phyloP scores from a whole-genome alignment of 768 basidiomycete genomes.

The Plicaturopsis crispa region DNA sequence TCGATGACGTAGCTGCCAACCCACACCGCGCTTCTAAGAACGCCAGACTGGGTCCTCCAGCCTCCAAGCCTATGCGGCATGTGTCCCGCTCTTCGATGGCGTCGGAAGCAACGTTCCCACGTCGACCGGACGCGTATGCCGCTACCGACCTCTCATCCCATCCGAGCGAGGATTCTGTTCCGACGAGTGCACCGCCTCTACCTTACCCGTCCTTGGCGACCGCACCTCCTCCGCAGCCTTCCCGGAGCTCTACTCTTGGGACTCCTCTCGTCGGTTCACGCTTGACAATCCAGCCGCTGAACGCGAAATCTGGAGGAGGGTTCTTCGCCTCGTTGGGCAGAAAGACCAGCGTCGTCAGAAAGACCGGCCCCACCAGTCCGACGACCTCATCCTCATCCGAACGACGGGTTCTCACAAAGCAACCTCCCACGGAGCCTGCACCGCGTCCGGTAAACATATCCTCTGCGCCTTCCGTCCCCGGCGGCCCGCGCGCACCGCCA shows the following conservation, averaged over 20 bases:
- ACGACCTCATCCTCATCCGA: constrained; percentile 9
- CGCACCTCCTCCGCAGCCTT: constrained; percentile 17
- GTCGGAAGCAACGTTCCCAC: constrained; percentile 75
- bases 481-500: constrained; percentile 68
- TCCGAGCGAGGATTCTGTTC: constrained; percentile 36
- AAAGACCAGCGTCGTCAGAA: constrained; percentile 51
- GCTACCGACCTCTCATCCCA: constrained; percentile 67
- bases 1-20: constrained; percentile 20
- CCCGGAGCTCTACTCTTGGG: no score
- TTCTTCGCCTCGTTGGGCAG: constrained; percentile 75
- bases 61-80: constrained; percentile 56
- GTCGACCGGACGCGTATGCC: constrained; percentile 66
- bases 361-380: constrained; percentile 12
- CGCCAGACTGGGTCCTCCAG: constrained; percentile 18
- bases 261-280: no score
- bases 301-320: constrained; percentile 39
- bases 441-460: constrained; percentile 24
- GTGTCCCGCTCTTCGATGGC: constrained; percentile 64
- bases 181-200: constrained; percentile 49
- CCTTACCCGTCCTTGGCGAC: constrained; percentile 70
- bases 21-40: no score
- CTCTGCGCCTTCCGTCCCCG: constrained; percentile 49
- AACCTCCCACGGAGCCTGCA: constrained; percentile 18
- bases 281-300: no score
- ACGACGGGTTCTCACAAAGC: not conserved